Base-by-base conservation (phyloP, 352 stramenopile species). In the Globisporangium canariense region DNA sequence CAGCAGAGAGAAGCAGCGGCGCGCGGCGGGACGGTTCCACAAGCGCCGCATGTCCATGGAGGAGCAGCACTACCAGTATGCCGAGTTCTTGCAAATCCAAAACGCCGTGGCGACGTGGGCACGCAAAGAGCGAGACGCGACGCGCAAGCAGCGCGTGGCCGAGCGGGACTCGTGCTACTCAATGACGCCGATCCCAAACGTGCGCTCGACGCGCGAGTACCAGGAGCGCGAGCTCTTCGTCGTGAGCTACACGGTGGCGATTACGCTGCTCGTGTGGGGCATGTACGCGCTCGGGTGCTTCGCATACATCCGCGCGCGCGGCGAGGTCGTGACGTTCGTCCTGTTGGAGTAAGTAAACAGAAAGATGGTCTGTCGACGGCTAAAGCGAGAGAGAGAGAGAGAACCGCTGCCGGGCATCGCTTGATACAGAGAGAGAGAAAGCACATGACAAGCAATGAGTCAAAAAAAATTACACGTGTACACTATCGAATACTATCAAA, bases 11-110 rank as follows among this genome's bases (percentile, higher is more conserved):
- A 18, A 58, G 9, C 51, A 58, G 18, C 51, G 40, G 16, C 51
- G 30, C 30, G 18, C 30, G n/a, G n/a, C 7, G 30, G 16, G 10
- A 34, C n/a, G 51, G 16, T 45, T 45, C 51, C 30, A 58, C 28
- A 53, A 40, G 22, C 61, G 76, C 9, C 79, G 81, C 56, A 70
- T 72, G 34, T 86, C 73, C 0, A 68, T 86, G 45, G 78, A 89
- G 38, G 78, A 90, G 41, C 68, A 81, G 43, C 69, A 78, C 63
- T 74, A 62, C 3, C 74, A 89, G 64, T 75, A 77, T 60, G 55
- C 57, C 5, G 80, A 91, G 66, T 76, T 91, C 36, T 60, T 77
- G 46, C 75, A 79, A 62, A 74, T 89, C 4, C 82, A 91, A 55
- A 61, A 65, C 20, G 79, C 74, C 0, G 77, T 91, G 20, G 73